These are phyloP conservation scores for Pichia sp. DNA, from an alignment of 1,139 yeast genomes.

Conservation along the genomic window DNA sequence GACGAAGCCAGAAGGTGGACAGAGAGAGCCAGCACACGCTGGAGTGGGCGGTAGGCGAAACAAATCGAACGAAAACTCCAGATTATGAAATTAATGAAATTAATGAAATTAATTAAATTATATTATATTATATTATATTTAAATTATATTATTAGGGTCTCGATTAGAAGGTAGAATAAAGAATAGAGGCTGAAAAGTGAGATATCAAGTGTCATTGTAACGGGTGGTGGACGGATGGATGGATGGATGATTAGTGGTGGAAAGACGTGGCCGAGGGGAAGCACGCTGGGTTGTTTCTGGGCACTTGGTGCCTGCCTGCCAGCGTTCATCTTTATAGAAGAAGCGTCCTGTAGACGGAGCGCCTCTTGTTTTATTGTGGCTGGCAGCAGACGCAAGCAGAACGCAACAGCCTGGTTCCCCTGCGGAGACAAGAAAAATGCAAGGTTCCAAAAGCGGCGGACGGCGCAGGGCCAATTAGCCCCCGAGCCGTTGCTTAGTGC, in stretches of 20 bases:
- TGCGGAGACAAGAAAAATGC: too few relatives aligned
- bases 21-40: background rate
- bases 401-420: too few relatives aligned
- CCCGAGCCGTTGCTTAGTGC: constrained; percentile 24
- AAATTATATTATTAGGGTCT: constrained; percentile 9
- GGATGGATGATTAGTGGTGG: background rate
- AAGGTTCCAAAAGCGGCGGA: too few relatives aligned
- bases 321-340: too few relatives aligned
- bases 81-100: background rate
- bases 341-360: too few relatives aligned
- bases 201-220: constrained; percentile 1
- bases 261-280: background rate
- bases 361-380: too few relatives aligned
- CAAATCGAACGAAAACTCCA: too few relatives aligned
- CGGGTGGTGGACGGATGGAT: background rate
- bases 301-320: too few relatives aligned
- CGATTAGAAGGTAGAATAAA: constrained; percentile 7
- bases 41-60: background rate
- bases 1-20: too few relatives aligned
- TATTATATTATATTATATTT: constrained; percentile 1
- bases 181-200: constrained; percentile 9
- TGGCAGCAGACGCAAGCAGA: too few relatives aligned
- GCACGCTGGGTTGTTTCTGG: background rate
- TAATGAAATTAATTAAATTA: background rate
- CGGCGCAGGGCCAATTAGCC: too few relatives aligned